Conservation (phyloP, 768 basidiomycete genomes). For the Clathrus columnatus region DNA sequence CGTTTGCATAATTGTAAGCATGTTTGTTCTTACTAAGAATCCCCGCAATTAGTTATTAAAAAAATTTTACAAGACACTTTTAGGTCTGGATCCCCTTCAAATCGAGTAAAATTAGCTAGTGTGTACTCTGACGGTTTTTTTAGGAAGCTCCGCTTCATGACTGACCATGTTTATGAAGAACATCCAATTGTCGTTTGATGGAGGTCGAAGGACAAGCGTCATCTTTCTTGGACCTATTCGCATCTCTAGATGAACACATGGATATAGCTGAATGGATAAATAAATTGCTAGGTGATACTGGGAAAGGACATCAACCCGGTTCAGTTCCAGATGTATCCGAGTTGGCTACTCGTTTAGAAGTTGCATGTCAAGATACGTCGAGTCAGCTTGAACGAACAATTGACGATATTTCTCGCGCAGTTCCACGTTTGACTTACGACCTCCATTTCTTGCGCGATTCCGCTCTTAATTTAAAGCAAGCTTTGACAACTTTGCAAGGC, state of each 20-base stretch:
- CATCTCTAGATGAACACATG: constrained; percentile 47
- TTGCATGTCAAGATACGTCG: constrained; percentile 84
- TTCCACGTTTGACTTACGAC: constrained; percentile 90
- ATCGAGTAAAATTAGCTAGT: no score
- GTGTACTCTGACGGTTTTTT: no score
- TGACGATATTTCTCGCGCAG: constrained; percentile 83
- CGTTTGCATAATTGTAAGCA: no score
- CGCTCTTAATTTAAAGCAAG: constrained; percentile 64
- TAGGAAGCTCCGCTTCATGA: background rate
- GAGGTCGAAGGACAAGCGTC: background rate
- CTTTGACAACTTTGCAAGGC: constrained; percentile 53
- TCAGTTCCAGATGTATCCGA: constrained; percentile 36
- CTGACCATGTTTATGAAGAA: background rate
- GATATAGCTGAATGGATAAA: constrained; percentile 70
- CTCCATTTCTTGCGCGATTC: constrained; percentile 95
- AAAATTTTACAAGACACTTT: no score
- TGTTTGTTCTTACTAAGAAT: no score
- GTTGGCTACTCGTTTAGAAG: constrained; percentile 72
- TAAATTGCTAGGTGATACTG: constrained; percentile 38
- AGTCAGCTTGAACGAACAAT: constrained; percentile 79
- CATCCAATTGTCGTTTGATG: background rate
- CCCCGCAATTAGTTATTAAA: no score
- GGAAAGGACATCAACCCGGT: constrained; percentile 20
- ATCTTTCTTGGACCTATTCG: constrained; percentile 16
- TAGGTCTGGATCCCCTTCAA: no score